Base-by-base conservation (phyloP, 2,329 filamentous ascomycete species). In the Rachicladosporium sp. region DNA sequence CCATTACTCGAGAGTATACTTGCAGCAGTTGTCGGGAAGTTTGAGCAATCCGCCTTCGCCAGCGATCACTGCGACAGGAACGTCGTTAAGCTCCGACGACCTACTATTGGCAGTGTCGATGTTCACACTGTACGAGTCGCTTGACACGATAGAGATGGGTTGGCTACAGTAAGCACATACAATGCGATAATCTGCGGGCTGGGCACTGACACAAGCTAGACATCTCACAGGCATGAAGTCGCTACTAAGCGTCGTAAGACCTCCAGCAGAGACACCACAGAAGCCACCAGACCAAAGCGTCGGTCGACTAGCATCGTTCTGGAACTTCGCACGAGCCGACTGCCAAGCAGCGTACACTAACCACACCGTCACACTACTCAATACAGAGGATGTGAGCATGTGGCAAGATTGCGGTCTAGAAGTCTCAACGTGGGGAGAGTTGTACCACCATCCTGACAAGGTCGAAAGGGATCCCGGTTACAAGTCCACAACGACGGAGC, bases 101-200 rank as follows among this genome's bases (percentile, higher is more conserved):
- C 66, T 79, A 2, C 62, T 80, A n/a, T 73, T 77, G 3, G 76
- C 77, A 2, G 75, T 76, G 2, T 76, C 76, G 1, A 80, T 81
- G 9, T 62, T 82, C 6, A 80, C 75, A 38, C 69, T 77, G 1
- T 80, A 80, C 52, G 78, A 82, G 46, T 74, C 78, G 35, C 61
- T 81, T 12, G 75, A 80, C 53, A 73, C 74, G 3, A 74, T 74
- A 2, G 71, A 71, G 4, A 67, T 68, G 0, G 75, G 75, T 10
- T 81, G 76, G 76, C 37, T 53, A 31, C 51, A 53, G 51, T 53
- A 33, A 48, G 51, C 15, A 19, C 15, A 19, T 19, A 19, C 15
- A 19, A 19, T 19, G 15, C 15, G 15, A 19, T 19, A 19, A 19
- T 19, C 15, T 19, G 15, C 15, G 15, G 15, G 15, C 15, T 19